A percentile compares a stretch with the other conserved stretches of the same genome.
Evolutionary conservation across 345 rosid species (phyloP).

Genomic region (Combretum micranthum): DNA sequence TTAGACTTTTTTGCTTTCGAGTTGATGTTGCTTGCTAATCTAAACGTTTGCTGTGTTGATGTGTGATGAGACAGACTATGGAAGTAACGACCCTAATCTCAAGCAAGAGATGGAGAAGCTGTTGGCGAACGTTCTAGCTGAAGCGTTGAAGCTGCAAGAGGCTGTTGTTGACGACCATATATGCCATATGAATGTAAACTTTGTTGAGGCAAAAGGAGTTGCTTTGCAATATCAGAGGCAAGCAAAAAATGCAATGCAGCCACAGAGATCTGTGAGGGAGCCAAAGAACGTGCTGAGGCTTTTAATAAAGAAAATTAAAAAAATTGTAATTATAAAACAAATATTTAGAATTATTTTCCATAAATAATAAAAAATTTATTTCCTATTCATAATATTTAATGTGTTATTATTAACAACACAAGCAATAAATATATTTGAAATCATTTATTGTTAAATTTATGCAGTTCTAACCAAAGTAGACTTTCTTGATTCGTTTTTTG

Average conservation of each 20-base stretch:
- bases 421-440: too few species aligned
- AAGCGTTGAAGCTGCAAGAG: slow-evolving; percentile 88
- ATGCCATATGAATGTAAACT: slow-evolving; percentile 76
- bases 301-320: slow-evolving; percentile 50
- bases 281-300: slow-evolving; percentile 80
- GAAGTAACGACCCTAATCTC: slow-evolving; percentile 75
- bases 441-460: too few species aligned
- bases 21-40: not conserved
- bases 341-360: too few species aligned
- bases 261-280: slow-evolving; percentile 90
- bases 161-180: slow-evolving; percentile 74
- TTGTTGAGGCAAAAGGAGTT: slow-evolving; percentile 81
- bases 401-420: too few species aligned
- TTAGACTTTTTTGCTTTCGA: not conserved
- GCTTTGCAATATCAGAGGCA: slow-evolving; percentile 94
- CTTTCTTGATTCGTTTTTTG: too few species aligned
- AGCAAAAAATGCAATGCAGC: slow-evolving; percentile 93
- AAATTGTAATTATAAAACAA: too few species aligned
- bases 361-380: too few species aligned
- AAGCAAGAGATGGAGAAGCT: slow-evolving; percentile 95
- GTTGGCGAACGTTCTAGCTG: slow-evolving; percentile 83
- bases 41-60: slow-evolving; percentile 1
- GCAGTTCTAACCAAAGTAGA: too few species aligned
- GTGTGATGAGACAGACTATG: slow-evolving; percentile 57
- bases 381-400: too few species aligned